phyloP scores from a whole-genome alignment of 345 rosid species.

The Salix suchowensis region DNA sequence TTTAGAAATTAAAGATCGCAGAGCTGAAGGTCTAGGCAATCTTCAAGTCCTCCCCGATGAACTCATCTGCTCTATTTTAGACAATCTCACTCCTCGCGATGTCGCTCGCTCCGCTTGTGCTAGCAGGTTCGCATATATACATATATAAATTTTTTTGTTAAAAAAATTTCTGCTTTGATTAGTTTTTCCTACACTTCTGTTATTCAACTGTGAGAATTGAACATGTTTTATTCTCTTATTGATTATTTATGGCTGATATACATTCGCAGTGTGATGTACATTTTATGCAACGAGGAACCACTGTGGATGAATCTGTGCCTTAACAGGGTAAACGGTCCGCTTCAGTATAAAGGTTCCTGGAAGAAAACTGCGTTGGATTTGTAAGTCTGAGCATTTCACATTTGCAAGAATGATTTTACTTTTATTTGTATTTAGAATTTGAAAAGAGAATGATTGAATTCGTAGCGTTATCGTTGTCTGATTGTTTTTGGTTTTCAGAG shows the following conservation, averaged over 20 bases:
- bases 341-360: constrained; percentile 82
- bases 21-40: constrained; percentile 64
- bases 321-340: constrained; percentile 41
- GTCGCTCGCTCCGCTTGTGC: constrained; percentile 75
- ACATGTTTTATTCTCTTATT: not conserved
- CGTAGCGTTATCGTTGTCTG: not conserved
- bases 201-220: not conserved
- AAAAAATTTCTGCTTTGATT: not conserved
- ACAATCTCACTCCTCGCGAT: constrained; percentile 61
- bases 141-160: not conserved
- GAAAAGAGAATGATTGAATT: not conserved
- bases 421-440: not conserved
- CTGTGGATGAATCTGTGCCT: constrained; percentile 83
- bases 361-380: constrained; percentile 62
- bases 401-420: not conserved
- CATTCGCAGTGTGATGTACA: constrained; percentile 67
- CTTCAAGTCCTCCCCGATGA: constrained; percentile 72
- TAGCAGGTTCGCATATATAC: constrained; percentile 63
- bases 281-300: constrained; percentile 85
- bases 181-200: not conserved
- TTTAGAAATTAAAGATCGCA: constrained; percentile 45
- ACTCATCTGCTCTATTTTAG: constrained; percentile 54
- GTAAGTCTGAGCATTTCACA: constrained; percentile 32
- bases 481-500: constrained; percentile 38
- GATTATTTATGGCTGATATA: not conserved